Base-by-base conservation (phyloP, 2,329 filamentous ascomycete genomes). In the Aureobasidium sp. region DNA sequence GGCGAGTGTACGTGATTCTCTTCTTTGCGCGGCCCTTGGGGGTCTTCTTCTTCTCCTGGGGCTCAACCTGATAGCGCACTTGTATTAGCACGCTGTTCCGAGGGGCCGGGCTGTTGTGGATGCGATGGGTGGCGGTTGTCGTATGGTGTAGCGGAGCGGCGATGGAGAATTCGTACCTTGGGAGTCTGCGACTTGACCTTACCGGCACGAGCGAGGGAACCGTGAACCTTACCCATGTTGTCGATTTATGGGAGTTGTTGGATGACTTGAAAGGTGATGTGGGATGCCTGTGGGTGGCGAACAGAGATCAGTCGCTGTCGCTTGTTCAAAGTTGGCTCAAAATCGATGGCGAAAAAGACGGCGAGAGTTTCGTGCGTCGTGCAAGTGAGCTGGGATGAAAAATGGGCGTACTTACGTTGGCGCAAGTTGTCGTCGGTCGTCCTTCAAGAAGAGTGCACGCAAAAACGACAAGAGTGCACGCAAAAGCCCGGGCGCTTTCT, bases 1-100 rank as follows among this genome's bases (percentile, higher is more conserved):
- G 91, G 78, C 93, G 89, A 73, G 91, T 96, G 86, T 97, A 97
- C 79, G 86, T 87, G 78, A 95, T 87, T 76, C 93, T 87, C 91
- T 97, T 97, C 83, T 94, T 91, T 72, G 93, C 93, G 76, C 93
- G 91, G 76, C 93, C 93, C 87, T 97, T 97, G 77, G 93, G 91
- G 72, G 82, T 85, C 89, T 97, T 97, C 82, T 89, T 83, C 88
- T 96, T 96, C 88, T 97, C 92, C 81, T 92, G 88, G 64, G 84
- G 80, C 81, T 94, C 90, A 79, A 93, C 89, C 88, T 91, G 73
- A 76, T 61, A 48, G 57, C 47, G 57, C 60, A 36, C 59, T 25
- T 49, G 49, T 63, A 65, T 73, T 64, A 74, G 72, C 66, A 55
- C 59, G 41, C 42, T 62, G 48, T 62, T 42, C 60, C 15, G 32